A percentile compares a stretch with the other conserved stretches of the same genome.
Evolutionary conservation across 192 early-diverging fungal species (phyloP).

Genomic region (Umbelopsis ramanniana): DNA sequence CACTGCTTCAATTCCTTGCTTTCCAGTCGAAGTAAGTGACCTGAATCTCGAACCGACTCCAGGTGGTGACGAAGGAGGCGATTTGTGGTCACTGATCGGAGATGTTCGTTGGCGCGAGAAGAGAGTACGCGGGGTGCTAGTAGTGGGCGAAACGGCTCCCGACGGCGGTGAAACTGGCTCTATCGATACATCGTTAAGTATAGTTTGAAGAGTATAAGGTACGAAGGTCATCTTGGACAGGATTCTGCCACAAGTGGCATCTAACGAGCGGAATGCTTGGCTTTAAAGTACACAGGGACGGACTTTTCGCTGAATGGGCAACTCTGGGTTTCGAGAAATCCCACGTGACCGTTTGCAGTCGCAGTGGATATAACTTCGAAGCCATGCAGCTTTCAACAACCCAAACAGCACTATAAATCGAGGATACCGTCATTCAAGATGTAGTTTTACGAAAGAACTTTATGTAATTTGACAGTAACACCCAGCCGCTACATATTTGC

Average conservation of each 20-base stretch:
- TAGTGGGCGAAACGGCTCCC: slow-evolving; percentile 27
- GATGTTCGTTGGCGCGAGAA: slow-evolving; percentile 34
- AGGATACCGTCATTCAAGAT: too few species aligned
- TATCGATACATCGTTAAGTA: slow-evolving; percentile 46
- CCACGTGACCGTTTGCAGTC: neutral
- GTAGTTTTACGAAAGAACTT: too few species aligned
- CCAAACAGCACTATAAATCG: too few species aligned
- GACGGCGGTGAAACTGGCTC: slow-evolving; percentile 33
- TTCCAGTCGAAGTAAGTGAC: slow-evolving; percentile 29
- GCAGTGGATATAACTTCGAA: too few species aligned
- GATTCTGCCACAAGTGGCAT: neutral
- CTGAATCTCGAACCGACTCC: slow-evolving; percentile 20
- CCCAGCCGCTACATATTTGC: neutral
- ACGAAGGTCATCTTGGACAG: slow-evolving; percentile 39
- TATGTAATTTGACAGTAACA: neutral
- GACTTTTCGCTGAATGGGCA: neutral
- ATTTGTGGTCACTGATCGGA: slow-evolving; percentile 16
- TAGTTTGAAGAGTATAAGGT: slow-evolving; percentile 56
- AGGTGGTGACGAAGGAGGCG: slow-evolving; percentile 24
- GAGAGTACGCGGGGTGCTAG: slow-evolving; percentile 18
- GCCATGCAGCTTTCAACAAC: too few species aligned
- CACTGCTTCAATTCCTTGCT: slow-evolving; percentile 48
- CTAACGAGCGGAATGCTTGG: neutral
- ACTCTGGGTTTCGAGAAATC: neutral
- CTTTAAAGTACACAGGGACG: neutral